A percentile compares a stretch with the other conserved stretches of the same genome.
phyloP scores from a whole-genome alignment of 2,329 filamentous ascomycete genomes.

The Salinomyces thailandicus region DNA sequence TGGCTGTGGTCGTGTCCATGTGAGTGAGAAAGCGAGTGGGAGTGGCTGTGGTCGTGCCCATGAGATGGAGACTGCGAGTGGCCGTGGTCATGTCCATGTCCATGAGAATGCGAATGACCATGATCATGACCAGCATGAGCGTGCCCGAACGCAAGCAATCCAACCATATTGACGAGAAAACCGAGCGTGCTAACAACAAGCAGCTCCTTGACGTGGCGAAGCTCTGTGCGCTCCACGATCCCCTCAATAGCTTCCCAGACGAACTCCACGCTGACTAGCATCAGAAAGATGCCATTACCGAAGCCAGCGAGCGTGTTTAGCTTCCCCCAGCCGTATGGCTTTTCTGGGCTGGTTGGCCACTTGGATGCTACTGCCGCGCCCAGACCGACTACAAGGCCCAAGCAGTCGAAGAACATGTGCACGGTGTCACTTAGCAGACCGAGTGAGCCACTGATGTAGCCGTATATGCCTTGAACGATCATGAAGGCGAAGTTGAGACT shows the following conservation, averaged over 20 bases:
- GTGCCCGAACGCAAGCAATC: slow-evolving; percentile 70
- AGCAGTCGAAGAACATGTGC: slow-evolving; percentile 98
- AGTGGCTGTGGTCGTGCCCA: slow-evolving; percentile 26
- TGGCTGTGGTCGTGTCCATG: slow-evolving; percentile 27
- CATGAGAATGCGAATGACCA: slow-evolving; percentile 47
- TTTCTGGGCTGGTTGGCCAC: slow-evolving; percentile 80
- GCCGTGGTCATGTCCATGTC: slow-evolving; percentile 27
- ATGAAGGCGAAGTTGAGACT: slow-evolving; percentile 93
- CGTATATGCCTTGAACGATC: slow-evolving; percentile 88
- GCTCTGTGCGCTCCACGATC: slow-evolving; percentile 70
- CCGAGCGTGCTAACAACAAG: slow-evolving; percentile 81
- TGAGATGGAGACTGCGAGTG: slow-evolving; percentile 29
- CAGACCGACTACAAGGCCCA: slow-evolving; percentile 80
- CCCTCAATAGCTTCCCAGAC: slow-evolving; percentile 88
- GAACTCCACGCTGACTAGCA: slow-evolving; percentile 94
- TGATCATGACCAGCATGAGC: slow-evolving; percentile 39
- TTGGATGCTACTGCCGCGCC: slow-evolving; percentile 92
- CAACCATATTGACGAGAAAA: slow-evolving; percentile 80
- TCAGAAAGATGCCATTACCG: slow-evolving; percentile 87
- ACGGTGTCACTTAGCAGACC: slow-evolving; percentile 96
- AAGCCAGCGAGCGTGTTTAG: slow-evolving; percentile 94
- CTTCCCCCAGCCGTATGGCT: slow-evolving; percentile 93
- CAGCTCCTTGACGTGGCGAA: slow-evolving; percentile 74
- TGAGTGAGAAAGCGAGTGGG: slow-evolving; percentile 21
- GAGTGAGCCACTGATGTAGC: slow-evolving; percentile 83